Base-by-base conservation (phyloP, 768 basidiomycete genomes). In the Terana coerulea region DNA sequence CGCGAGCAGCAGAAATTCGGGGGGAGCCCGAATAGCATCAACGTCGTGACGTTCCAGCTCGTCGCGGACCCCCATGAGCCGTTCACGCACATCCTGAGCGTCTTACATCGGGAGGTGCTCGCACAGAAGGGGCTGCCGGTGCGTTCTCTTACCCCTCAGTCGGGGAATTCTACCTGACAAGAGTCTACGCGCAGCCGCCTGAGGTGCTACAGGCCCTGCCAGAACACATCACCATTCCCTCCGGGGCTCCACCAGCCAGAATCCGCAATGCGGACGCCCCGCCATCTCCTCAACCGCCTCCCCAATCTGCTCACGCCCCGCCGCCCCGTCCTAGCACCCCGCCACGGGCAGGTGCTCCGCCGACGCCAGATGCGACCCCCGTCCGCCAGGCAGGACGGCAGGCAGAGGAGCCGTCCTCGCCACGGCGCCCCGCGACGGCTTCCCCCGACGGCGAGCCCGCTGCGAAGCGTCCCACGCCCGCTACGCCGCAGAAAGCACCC, bases 1-100 rank as follows among this genome's bases (percentile, higher is more conserved):
- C 36, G 68, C 68, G 60, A 70, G 72, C 25, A 30, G 9, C 28
- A 5, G n/a, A 26, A 26, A 25, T 47, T 31, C 19, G 31, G 31
- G 3, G 30, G 17, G 17, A 19, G 30, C 12, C 10, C 22, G 19
- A 46, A 33, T 21, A 7, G 30, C 5, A 40, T 47, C 17, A 40
- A 52, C 26, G 45, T 47, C 8, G 6, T 8, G 5, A 8, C 35
- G 12, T 17, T 63, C 50, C 68, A 51, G 69, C 69, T 59, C 64
- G 65, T 80, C 37, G 62, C 58, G 1, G 77, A 82, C 56, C 59
- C 61, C 42, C 73, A 79, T 62, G 79, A 80, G 56, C 59, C 76
- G 17, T 72, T 67, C 53, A 73, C 72, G 56, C 79, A 81, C 60
- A 48, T 74, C 21, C 56, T 77, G 51, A 72, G 80, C 51, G 64